Base-by-base conservation (phyloP, 495 filamentous ascomycete species). In the Penicillium cosmopolitanum region DNA sequence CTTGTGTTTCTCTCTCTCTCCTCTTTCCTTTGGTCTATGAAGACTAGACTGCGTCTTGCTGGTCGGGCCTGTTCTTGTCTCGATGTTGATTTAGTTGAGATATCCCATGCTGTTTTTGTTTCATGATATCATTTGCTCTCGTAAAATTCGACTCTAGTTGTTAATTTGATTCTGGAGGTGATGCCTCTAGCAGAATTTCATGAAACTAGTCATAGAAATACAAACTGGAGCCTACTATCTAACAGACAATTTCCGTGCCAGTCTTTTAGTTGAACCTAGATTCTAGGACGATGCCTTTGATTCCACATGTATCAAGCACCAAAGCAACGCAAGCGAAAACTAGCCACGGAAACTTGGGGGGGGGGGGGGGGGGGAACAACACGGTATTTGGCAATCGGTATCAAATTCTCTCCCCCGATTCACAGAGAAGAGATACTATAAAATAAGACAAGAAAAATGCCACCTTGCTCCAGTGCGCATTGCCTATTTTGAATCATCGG, bases 51-150 rank as follows among this genome's bases (percentile, higher is more conserved):
- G 46, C 55, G 51, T 55, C 44, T 42, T 13, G 42, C 57, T 47
- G 57, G 57, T 54, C 38, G 51, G 50, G 13, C 43, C 15, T 31
- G 7, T 33, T 28, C 3, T 50, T 48, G 16, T 52, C 56, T 53
- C 43, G 33, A 50, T 53, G 23, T 60, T 57, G 44, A 36, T 57
- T 57, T 53, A 53, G 59, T 66, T 56, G 55, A 56, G 52, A 62
- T 62, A 73, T 75, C 70, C 68, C 65, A 67, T 65, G 7, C 46
- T 57, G 55, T 42, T 46, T 48, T 60, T 38, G 35, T 38, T 12
- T 38, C 35, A 38, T 38, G 35, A 7, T 13, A 5, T 28, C 5
- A 28, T 28, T 28, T 28, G 0, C 25, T 28, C 25, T 28, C 25
- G 25, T 28, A 28, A 28, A 5, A 28, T 28, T 28, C 0, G 4